These are phyloP conservation scores for Phytophthora pinifolia DNA, from an alignment of 352 stramenopile species.

Conservation along the genomic window DNA sequence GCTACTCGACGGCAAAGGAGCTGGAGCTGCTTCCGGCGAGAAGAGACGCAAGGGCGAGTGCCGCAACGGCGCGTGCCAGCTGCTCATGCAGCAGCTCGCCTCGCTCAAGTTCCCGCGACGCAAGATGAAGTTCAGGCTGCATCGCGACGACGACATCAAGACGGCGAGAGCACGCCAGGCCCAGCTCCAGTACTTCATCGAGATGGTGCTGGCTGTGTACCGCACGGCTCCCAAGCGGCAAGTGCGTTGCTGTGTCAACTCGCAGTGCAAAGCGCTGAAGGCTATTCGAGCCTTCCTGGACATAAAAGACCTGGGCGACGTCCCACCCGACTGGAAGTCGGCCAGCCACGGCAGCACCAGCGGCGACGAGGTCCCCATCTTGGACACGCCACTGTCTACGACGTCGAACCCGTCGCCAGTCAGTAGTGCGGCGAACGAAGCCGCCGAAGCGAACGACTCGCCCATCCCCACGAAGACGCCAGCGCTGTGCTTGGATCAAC, in stretches of 20 bases:
- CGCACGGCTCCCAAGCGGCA: slow-evolving; percentile 44
- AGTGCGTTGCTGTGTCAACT: slow-evolving; percentile 59
- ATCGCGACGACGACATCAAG: slow-evolving; percentile 29
- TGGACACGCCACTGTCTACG: slow-evolving; percentile 22
- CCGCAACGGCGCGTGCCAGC: slow-evolving; percentile 42
- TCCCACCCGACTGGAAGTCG: slow-evolving; percentile 26
- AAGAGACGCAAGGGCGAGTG: slow-evolving; percentile 25
- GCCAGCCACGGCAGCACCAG: slow-evolving; percentile 17
- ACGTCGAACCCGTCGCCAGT: slow-evolving; percentile 4
- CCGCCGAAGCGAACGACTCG: slow-evolving; percentile 18
- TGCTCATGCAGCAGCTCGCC: slow-evolving; percentile 37
- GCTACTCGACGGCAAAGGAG: slow-evolving; percentile 22
- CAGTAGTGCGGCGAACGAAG: slow-evolving; percentile 7
- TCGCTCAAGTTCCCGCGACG: slow-evolving; percentile 61
- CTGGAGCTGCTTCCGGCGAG: slow-evolving; percentile 2
- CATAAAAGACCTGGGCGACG: slow-evolving; percentile 29
- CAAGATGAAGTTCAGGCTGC: slow-evolving; percentile 31
- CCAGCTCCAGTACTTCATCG: slow-evolving; percentile 54
- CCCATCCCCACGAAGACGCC: slow-evolving; percentile 26
- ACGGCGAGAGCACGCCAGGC: slow-evolving; percentile 37
- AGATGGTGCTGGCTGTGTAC: slow-evolving; percentile 55
- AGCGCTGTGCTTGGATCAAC: slow-evolving; percentile 38
- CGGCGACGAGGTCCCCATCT: slow-evolving; percentile 22
- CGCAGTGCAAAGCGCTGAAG: slow-evolving; percentile 43
- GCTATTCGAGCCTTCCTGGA: slow-evolving; percentile 54